A percentile compares a stretch with the other conserved stretches of the same genome.
phyloP scores from a whole-genome alignment of 768 basidiomycete genomes.

The Tremella yokohamensis region DNA sequence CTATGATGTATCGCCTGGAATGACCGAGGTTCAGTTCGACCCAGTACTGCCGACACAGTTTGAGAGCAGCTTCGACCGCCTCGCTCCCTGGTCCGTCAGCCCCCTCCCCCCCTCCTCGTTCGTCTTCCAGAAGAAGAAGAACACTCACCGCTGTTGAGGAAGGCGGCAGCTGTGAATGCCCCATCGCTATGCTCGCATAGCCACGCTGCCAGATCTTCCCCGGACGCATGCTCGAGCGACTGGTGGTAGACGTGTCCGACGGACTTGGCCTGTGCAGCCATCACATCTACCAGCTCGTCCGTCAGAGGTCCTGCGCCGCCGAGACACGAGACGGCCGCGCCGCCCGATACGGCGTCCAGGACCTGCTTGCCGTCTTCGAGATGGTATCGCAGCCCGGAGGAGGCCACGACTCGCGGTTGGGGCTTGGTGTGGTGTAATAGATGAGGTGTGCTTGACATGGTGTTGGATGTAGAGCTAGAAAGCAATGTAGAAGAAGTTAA shows the following conservation, averaged over 20 bases:
- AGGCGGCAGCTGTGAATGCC: neutral
- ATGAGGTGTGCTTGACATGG: too few species aligned
- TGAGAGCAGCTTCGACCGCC: conserved; percentile 3
- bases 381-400: neutral
- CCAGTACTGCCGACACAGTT: conserved; percentile 2
- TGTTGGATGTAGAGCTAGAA: too few species aligned
- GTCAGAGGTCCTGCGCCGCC: neutral
- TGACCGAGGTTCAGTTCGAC: neutral
- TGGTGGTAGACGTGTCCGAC: neutral
- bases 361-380: conserved; percentile 1
- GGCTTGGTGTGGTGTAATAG: too few species aligned
- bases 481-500: too few species aligned
- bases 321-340: conserved; percentile 1
- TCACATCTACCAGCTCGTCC: neutral
- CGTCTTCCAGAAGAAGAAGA: neutral
- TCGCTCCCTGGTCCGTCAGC: neutral
- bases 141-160: neutral
- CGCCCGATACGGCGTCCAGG: conserved; percentile 5
- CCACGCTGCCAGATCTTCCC: neutral
- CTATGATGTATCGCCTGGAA: neutral
- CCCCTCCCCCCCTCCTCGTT: neutral
- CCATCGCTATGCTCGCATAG: neutral
- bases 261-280: neutral
- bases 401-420: too few species aligned
- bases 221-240: conserved; percentile 36